Conservation (phyloP, 305 asterid genomes). For the Fraxinus dipetala region DNA sequence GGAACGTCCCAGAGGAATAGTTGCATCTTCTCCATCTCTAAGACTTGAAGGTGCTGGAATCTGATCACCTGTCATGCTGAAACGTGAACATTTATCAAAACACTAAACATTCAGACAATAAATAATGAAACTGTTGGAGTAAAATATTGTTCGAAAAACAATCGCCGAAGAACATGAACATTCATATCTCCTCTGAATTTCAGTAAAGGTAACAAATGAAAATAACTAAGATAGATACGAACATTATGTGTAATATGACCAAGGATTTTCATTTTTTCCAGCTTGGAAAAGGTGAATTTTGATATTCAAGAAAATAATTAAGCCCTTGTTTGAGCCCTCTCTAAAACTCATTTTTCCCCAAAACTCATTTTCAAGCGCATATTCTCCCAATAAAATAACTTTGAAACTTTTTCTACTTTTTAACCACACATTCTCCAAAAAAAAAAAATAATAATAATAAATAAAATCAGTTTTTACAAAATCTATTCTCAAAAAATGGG, state of each 20-base stretch:
- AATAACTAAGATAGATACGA: background rate
- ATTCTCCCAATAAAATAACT: background rate
- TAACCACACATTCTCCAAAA: background rate
- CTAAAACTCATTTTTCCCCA: background rate
- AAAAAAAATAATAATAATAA: too few species aligned
- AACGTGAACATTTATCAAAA: constrained; percentile 34
- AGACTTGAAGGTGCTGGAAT: constrained; percentile 80
- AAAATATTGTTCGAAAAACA: background rate
- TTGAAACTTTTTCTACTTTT: background rate
- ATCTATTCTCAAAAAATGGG: background rate
- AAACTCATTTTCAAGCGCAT: background rate
- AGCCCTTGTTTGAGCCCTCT: background rate
- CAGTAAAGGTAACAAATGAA: background rate
- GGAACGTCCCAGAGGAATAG: constrained; percentile 56
- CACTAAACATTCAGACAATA: constrained; percentile 16
- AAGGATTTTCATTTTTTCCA: background rate
- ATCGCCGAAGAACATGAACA: background rate
- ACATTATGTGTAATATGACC: background rate
- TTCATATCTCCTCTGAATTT: background rate
- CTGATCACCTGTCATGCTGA: constrained; percentile 94
- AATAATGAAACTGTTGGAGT: constrained; percentile 1
- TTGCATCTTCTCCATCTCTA: constrained; percentile 75
- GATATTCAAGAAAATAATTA: constrained; percentile 13
- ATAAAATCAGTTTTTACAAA: background rate
- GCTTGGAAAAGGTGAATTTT: background rate